phyloP scores from a whole-genome alignment of 768 basidiomycete species.

The Hebeloma cylindrosporum region DNA sequence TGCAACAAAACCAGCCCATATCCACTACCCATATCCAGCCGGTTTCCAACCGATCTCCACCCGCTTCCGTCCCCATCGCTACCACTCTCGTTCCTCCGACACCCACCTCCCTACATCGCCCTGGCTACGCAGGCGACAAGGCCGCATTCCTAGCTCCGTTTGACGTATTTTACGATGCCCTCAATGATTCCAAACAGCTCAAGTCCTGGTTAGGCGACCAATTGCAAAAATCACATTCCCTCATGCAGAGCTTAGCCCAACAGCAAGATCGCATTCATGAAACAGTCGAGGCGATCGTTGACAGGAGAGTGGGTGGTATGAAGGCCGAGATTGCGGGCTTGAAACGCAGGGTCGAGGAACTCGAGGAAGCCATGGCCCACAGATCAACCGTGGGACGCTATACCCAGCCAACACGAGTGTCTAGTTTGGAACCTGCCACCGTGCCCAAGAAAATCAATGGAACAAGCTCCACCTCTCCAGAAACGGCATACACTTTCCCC shows the following conservation, averaged over 20 bases:
- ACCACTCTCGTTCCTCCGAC: constrained; percentile 66
- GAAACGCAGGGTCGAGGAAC: constrained; percentile 63
- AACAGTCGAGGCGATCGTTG: constrained; percentile 58
- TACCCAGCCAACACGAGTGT: too few species aligned
- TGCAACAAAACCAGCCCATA: too few species aligned
- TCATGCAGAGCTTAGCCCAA: constrained; percentile 51
- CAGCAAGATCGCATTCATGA: constrained; percentile 66
- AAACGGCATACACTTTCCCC: constrained; percentile 51
- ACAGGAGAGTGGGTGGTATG: constrained; percentile 57
- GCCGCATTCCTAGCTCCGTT: constrained; percentile 81
- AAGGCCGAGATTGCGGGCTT: constrained; percentile 61
- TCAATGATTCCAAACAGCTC: constrained; percentile 77
- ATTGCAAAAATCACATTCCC: constrained; percentile 58
- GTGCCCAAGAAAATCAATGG: neutral
- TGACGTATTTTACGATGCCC: constrained; percentile 80
- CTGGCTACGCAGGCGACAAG: constrained; percentile 63
- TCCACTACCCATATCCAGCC: too few species aligned
- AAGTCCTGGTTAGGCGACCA: constrained; percentile 78
- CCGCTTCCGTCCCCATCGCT: constrained; percentile 67
- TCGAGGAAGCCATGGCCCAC: constrained; percentile 63
- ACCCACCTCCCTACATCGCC: constrained; percentile 62
- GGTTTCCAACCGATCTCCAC: constrained; percentile 49
- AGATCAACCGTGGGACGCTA: too few species aligned
- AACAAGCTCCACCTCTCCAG: constrained; percentile 12
- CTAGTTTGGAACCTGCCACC: too few species aligned